Base-by-base conservation (phyloP, 345 rosid species). In the Kernera saxatilis region DNA sequence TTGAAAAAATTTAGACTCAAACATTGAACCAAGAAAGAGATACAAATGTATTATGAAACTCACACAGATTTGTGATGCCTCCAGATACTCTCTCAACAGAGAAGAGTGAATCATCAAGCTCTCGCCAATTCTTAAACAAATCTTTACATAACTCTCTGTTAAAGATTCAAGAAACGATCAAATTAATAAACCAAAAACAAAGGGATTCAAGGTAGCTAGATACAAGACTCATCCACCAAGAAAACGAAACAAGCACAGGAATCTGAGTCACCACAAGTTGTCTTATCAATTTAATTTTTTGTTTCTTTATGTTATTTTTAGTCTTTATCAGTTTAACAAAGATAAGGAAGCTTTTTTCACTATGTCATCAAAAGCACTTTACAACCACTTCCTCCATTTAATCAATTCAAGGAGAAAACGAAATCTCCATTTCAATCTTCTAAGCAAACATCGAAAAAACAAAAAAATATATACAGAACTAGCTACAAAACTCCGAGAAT, bases 61-160 rank as follows among this genome's bases (percentile, higher is more conserved):
- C 63, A 94, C 99, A 77, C 11, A 94, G 82, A 82, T 94, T 94
- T 5, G 96, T 94, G 79, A 94, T 91, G 80, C 99, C 99, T 14
- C 99, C 97, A 14, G 99, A 84, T 17, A 94, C 88, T 7, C 85
- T 89, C 76, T 86, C 82, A 1, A 89, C 90, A 2, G 81, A 74
- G 76, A 94, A 94, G 44, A 82, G 62, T 56, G 89, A 88, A 77
- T 85, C 82, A 5, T 88, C 89, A 67, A 86, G 64, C 10, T 79
- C 77, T 27, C 88, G 76, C 99, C 99, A 94, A 66, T 82, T 76
- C 76, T 73, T 73, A 81, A 91, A 91, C 81, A 94, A 81, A 82
- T 91, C 96, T 83, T 89, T 94, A 76, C 92, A 91, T 48, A 91
- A 64, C 61, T 64, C 83, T 80, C 96, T 93, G 82, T 61, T 23